Evolutionary conservation across 179 eudicot genomes (phyloP), one percentile per base, ranked within the genome.

Genomic region (Silene coronaria): DNA sequence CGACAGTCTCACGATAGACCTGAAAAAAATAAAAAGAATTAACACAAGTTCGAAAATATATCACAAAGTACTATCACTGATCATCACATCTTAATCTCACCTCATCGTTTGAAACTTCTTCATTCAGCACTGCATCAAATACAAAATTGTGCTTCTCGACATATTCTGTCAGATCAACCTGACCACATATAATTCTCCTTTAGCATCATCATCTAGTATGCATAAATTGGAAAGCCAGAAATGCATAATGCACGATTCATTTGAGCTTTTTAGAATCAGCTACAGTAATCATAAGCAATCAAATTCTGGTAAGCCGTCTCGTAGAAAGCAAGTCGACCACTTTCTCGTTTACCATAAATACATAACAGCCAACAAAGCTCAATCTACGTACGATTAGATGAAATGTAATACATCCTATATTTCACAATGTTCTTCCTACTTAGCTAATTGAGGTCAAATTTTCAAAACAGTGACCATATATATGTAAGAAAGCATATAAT

Each of bases 31-130:
- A 68, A 75, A n/a, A 60, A 67, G 58, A 14, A 17, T 59, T 55
- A 7, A 30, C 12, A 24, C 24, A 66, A 6, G 46, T 28, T 27
- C 17, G 26, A 7, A 69, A 16, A 42, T 19, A 80, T 64, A 42
- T 19, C 66, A 42, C 24, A 0, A 68, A 14, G 42, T 63, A 70
- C 19, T 71, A 63, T 28, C 21, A 45, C 7, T 23, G 71, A 59
- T 27, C 59, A 71, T 51, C 36, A 23, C 24, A 42, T 62, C 66
- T 21, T 32, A 70, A 53, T 68, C 84, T 86, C 72, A 96, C 99
- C 89, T 96, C 99, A 77, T 95, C 99, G 86, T 96, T 96, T 70
- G 99, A 91, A 75, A 96, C 99, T 82, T 96, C 99, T 80, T 96
- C 99, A 81, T 89, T 78, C 76, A 96, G 84, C 87, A 96, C 99